Evolutionary conservation across 345 rosid genomes (phyloP), one percentile per base, ranked within the genome.

Genomic region (Eucalyptus marginata): DNA sequence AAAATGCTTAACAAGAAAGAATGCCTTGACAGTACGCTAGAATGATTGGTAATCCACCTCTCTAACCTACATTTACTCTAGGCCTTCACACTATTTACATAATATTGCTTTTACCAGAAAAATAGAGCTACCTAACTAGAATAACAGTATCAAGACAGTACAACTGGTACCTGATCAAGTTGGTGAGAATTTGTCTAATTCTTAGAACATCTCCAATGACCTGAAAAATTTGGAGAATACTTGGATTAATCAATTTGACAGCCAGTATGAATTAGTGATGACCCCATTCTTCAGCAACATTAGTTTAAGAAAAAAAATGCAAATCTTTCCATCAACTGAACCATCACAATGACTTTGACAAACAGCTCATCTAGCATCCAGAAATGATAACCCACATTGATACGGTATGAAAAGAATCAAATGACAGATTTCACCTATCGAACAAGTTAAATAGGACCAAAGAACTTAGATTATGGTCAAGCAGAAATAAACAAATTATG

Each of bases 171-270:
- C 99, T 96, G 91, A 97, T 95, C 94, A 98, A 92, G 91, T 98
- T 98, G 92, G 99, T 97, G 90, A 98, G 98, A 87, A 98, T 96
- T 92, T 97, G 99, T 51, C 99, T 92, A 86, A 98, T 98, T 92
- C 99, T 93, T 87, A 98, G 93, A 90, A 98, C 99, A 93, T 98
- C 99, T 90, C 99, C 99, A 87, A 95, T 90, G 24, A 98, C 97
- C 99, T 97, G 93, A 93, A 88, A 91, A 49, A 4, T 10, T 58
- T 36, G 7, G 79, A 83, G 29, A 86, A 47, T 22, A 50, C 56
- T 68, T 40, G 66, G 87, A 89, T 49, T 47, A 62, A 66, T 86
- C 71, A 33, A 20, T 76, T 76, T 40, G 84, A 40, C 47, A 76
- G 84, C 47, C 29, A 76, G 44, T 40, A 36, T 76, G 29, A 76